These are phyloP conservation scores for Neofusicoccum umdonicola DNA, from an alignment of 2,329 filamentous ascomycete species.

Conservation along the genomic window DNA sequence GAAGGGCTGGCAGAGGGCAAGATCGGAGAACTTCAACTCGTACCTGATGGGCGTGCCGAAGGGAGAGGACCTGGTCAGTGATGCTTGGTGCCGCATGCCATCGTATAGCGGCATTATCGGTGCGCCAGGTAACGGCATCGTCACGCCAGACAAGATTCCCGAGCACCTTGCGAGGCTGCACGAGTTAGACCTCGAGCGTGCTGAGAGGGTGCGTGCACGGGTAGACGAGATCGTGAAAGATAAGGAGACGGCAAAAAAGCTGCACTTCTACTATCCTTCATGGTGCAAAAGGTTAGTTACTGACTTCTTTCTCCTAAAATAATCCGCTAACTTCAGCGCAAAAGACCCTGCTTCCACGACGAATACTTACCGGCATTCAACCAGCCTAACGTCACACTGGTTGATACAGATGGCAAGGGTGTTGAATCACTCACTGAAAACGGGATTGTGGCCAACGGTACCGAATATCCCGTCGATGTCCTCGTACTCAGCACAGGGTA, in stretches of 20 bases:
- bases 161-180: conserved; percentile 35
- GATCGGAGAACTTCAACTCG: conserved; percentile 46
- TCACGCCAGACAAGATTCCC: conserved; percentile 34
- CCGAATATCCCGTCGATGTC: conserved; percentile 50
- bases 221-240: conserved; percentile 55
- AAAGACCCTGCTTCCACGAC: conserved; percentile 57
- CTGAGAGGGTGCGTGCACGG: conserved; percentile 47
- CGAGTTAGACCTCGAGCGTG: conserved; percentile 42
- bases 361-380: conserved; percentile 61
- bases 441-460: conserved; percentile 49
- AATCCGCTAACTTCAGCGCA: no score
- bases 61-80: conserved; percentile 45
- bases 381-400: conserved; percentile 54
- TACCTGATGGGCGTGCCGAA: conserved; percentile 34
- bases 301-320: no score
- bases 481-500: conserved; percentile 51
- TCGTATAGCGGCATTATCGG: conserved; percentile 42
- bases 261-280: conserved; percentile 59
- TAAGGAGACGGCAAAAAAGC: conserved; percentile 47
- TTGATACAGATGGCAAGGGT: conserved; percentile 59
- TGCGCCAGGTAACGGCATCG: conserved; percentile 23
- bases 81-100: conserved; percentile 46
- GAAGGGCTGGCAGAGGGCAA: conserved; percentile 51
- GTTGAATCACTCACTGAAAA: conserved; percentile 46
- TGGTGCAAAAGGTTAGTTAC: conserved; percentile 57